Evolutionary conservation across 1,139 yeast species (phyloP).

Genomic region (Zygoascus hellenicus): DNA sequence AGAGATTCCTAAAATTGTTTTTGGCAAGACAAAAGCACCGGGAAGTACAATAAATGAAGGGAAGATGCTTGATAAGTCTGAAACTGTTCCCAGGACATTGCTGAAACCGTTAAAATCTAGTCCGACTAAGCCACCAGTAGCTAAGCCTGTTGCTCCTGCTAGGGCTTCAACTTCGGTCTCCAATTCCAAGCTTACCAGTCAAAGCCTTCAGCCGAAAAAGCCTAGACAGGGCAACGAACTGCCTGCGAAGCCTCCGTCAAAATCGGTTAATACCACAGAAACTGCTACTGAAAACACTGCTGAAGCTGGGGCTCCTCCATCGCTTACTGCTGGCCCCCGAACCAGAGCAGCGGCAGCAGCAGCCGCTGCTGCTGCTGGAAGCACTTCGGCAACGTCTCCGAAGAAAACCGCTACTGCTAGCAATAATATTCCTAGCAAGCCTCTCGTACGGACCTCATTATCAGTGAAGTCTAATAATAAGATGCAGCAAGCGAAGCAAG

Average conservation of each 20-base stretch:
- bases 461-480: slow-evolving; percentile 5
- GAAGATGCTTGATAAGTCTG: neutral
- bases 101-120: slow-evolving; percentile 1
- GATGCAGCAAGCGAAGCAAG: slow-evolving; percentile 7
- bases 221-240: neutral
- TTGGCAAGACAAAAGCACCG: slow-evolving; percentile 2
- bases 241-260: neutral
- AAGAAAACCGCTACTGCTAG: slow-evolving; percentile 8
- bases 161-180: neutral
- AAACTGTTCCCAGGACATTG: neutral
- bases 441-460: slow-evolving; percentile 11
- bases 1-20: neutral
- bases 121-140: neutral
- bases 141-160: too few relatives aligned
- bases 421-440: slow-evolving; percentile 15
- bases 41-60: neutral
- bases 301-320: neutral
- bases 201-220: slow-evolving; percentile 8
- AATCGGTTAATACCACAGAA: neutral
- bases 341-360: slow-evolving; percentile 7
- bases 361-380: slow-evolving; percentile 1
- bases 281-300: neutral
- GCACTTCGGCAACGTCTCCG: slow-evolving; percentile 6
- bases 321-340: neutral
- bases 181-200: slow-evolving; percentile 8